phyloP scores from a whole-genome alignment of 1,139 yeast genomes.

The Kurtzmaniella quercitrusa region DNA sequence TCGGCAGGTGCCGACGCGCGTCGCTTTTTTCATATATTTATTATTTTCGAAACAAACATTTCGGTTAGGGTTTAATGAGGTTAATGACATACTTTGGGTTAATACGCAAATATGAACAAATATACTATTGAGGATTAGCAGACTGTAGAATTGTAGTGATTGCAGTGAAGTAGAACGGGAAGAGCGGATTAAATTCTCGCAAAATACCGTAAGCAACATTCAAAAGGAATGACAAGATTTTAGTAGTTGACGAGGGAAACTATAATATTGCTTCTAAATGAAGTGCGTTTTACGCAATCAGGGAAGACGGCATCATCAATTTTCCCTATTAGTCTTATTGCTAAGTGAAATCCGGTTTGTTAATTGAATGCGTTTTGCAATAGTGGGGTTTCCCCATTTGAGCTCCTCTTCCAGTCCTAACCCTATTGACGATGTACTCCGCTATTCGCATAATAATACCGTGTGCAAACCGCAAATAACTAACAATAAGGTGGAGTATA shows the following conservation, averaged over 20 bases:
- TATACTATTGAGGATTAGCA: neutral
- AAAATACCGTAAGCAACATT: no score
- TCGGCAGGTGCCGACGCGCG: neutral
- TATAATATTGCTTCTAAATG: neutral
- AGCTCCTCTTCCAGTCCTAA: neutral
- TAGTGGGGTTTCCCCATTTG: neutral
- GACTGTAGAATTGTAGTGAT: neutral
- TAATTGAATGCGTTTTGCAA: neutral
- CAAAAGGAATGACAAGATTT: no score
- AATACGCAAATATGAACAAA: neutral
- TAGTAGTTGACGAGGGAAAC: neutral
- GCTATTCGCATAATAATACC: neutral
- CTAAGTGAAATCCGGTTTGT: neutral
- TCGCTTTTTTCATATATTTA: neutral
- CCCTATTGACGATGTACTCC: neutral
- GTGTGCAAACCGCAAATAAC: neutral
- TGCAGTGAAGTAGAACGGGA: no score
- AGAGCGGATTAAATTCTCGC: no score
- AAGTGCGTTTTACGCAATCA: neutral
- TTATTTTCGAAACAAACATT: neutral
- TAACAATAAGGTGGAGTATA: neutral
- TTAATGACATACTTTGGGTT: neutral
- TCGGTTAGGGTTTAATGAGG: slow-evolving; percentile 1
- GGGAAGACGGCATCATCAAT: neutral
- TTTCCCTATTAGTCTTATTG: neutral